A percentile compares a stretch with the other conserved stretches of the same genome.
Evolutionary conservation across 2,329 filamentous ascomycete species (phyloP).

Genomic region (Fusarium lyarnte): DNA sequence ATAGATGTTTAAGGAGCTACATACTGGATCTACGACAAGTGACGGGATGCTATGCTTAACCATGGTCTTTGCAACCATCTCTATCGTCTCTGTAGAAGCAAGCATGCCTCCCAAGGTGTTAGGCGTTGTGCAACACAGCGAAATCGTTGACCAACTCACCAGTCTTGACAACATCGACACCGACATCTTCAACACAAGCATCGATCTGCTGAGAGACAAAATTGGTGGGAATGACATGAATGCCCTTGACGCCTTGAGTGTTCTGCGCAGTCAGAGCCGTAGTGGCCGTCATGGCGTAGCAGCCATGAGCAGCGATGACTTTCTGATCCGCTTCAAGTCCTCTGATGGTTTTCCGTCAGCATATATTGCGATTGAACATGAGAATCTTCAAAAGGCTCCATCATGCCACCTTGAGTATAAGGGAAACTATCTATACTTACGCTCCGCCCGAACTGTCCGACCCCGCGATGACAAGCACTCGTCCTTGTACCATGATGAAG

Average conservation of each 20-base stretch:
- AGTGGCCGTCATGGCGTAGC: slow-evolving; percentile 96
- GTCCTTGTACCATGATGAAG: slow-evolving; percentile 50
- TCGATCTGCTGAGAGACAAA: slow-evolving; percentile 90
- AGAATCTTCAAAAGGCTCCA: not conserved
- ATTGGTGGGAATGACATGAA: slow-evolving; percentile 79
- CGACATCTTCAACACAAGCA: slow-evolving; percentile 83
- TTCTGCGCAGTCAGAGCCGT: slow-evolving; percentile 97
- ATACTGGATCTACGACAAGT: slow-evolving; percentile 53
- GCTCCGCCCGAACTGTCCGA: slow-evolving; percentile 93
- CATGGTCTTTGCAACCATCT: slow-evolving; percentile 48
- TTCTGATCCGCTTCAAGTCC: slow-evolving; percentile 97
- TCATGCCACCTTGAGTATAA: not conserved
- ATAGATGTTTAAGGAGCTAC: not conserved
- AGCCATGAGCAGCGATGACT: slow-evolving; percentile 89
- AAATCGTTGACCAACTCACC: slow-evolving; percentile 61
- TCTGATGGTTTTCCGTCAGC: slow-evolving; percentile 55
- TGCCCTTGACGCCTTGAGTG: slow-evolving; percentile 82
- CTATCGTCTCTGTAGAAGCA: slow-evolving; percentile 50
- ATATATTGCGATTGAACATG: not conserved
- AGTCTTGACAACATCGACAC: slow-evolving; percentile 90
- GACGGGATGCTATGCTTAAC: slow-evolving; percentile 44
- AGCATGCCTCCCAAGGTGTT: slow-evolving; percentile 50
- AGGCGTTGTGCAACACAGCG: not conserved
- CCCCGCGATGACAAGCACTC: slow-evolving; percentile 84
- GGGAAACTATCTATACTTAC: slow-evolving; percentile 55